Base-by-base conservation (phyloP, 345 rosid species). In the Lumnitzera racemosa region DNA sequence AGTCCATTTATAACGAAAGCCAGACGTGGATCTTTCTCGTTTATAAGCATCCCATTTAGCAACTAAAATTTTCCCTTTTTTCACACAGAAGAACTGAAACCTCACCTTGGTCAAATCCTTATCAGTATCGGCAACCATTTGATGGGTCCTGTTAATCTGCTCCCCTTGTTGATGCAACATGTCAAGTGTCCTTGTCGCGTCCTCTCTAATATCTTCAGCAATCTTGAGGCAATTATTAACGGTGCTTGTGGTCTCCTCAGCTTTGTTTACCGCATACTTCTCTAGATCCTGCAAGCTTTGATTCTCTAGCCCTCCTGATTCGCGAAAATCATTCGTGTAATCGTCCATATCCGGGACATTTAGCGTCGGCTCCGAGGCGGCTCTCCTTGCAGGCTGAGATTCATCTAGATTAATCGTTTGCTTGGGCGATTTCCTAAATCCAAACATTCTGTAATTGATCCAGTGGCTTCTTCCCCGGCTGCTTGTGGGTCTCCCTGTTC, bases 81-180 rank as follows among this genome's bases (percentile, higher is more conserved):
- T 29, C 36, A 29, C 14, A 16, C 11, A 2, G 27, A 27, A 24
- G 24, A 25, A 14, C 53, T 41, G 2, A 16, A 47, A 17, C 1
- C 10, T 61, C 67, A 94, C 99, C 91, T 74, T 70, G 65, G 78
- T 67, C 65, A 95, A 86, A 80, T 95, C 95, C 57, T 85, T 88
- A 46, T 95, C 99, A 55, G 81, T 78, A 8, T 82, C 94, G 31
- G 85, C 94, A 48, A 85, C 89, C 80, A 78, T 76, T 2, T 12
- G 58, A 47, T 95, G 97, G 46, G 95, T 84, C 85, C 88, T 81
- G 14, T 69, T 78, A 53, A 88, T 95, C 74, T 90, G 96, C 64
- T 90, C 87, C 16, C 99, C 97, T 76, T 95, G 99, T 20, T 69
- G 67, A 62, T 90, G 95, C 76, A 95, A 71, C 80, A 74, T 88